Evolutionary conservation across 2,329 filamentous ascomycete species (phyloP).

Genomic region (Pyrenochaeta sp.): DNA sequence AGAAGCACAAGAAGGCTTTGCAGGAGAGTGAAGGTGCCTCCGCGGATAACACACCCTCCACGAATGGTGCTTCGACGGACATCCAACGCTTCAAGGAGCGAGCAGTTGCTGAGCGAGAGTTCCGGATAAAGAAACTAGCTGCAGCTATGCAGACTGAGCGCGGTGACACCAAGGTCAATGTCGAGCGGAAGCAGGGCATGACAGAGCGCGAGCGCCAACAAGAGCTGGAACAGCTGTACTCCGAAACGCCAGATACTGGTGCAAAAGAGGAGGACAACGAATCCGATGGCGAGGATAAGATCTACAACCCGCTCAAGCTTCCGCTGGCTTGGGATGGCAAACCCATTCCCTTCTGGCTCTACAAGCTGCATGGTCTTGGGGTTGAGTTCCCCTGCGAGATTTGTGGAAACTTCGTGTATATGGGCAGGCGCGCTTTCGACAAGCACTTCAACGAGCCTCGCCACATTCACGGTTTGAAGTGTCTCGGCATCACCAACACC

Average conservation of each 20-base stretch:
- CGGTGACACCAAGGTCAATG: conserved; percentile 88
- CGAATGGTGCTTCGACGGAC: conserved; percentile 29
- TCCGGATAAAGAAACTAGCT: conserved; percentile 80
- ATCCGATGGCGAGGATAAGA: conserved; percentile 76
- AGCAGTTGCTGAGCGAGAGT: conserved; percentile 88
- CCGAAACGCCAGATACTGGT: conserved; percentile 63
- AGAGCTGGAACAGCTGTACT: conserved; percentile 87
- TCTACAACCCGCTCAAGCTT: conserved; percentile 96
- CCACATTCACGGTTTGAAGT: conserved; percentile 93
- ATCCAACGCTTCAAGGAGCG: conserved; percentile 75
- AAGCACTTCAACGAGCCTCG: conserved; percentile 97
- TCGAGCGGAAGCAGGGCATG: conserved; percentile 97
- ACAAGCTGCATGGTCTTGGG: conserved; percentile 93
- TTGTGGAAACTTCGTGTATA: conserved; percentile 98
- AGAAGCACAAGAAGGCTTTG: conserved; percentile 90
- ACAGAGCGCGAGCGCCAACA: conserved; percentile 94
- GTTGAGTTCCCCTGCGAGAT: conserved; percentile 97
- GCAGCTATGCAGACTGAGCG: conserved; percentile 86
- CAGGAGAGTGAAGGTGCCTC: conserved; percentile 57
- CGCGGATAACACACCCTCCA: conserved; percentile 21
- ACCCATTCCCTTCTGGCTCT: conserved; percentile 98
- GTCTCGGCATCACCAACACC: conserved; percentile 90
- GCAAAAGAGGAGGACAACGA: conserved; percentile 72
- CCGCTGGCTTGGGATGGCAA: conserved; percentile 98
- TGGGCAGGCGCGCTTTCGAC: conserved; percentile 93